These are phyloP conservation scores for Hemisphaericaspora lyxosophila DNA, from an alignment of 1,139 yeast species.

Conservation along the genomic window DNA sequence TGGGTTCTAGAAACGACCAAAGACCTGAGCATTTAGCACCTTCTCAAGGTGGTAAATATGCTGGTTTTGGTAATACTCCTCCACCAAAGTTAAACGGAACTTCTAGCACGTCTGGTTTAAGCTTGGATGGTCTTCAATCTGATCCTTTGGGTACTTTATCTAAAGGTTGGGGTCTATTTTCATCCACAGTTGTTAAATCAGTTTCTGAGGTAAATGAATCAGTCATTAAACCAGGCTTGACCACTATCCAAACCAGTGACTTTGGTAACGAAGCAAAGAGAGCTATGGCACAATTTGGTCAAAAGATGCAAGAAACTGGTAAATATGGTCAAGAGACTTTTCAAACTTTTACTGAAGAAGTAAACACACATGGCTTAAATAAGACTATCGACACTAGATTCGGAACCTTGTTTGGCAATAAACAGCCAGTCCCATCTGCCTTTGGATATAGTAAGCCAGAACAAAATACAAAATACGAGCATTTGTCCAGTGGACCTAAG, in stretches of 20 bases:
- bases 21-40: constrained; percentile 86
- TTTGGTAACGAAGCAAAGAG: constrained; percentile 75
- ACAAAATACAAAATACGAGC: constrained; percentile 55
- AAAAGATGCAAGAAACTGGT: constrained; percentile 87
- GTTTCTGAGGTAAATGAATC: constrained; percentile 82
- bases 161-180: constrained; percentile 93
- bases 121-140: constrained; percentile 71
- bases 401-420: constrained; percentile 49
- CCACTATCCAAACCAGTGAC: constrained; percentile 79
- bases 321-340: constrained; percentile 67
- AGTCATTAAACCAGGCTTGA: constrained; percentile 85
- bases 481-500: constrained; percentile 43
- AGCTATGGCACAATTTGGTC: constrained; percentile 96
- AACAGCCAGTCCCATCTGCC: constrained; percentile 53
- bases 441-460: constrained; percentile 69
- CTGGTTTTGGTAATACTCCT: constrained; percentile 87
- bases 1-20: constrained; percentile 69
- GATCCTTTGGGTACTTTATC: constrained; percentile 89
- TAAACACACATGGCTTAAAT: constrained; percentile 33
- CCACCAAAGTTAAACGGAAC: constrained; percentile 36
- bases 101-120: constrained; percentile 53
- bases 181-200: constrained; percentile 78
- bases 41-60: constrained; percentile 89
- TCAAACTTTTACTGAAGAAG: constrained; percentile 56
- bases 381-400: constrained; percentile 46